Percentiles rank a stretch among this genome's conserved stretches.
These are phyloP conservation scores for Anacardium occidentale DNA, from an alignment of 345 rosid genomes.

Conservation along the genomic window DNA sequence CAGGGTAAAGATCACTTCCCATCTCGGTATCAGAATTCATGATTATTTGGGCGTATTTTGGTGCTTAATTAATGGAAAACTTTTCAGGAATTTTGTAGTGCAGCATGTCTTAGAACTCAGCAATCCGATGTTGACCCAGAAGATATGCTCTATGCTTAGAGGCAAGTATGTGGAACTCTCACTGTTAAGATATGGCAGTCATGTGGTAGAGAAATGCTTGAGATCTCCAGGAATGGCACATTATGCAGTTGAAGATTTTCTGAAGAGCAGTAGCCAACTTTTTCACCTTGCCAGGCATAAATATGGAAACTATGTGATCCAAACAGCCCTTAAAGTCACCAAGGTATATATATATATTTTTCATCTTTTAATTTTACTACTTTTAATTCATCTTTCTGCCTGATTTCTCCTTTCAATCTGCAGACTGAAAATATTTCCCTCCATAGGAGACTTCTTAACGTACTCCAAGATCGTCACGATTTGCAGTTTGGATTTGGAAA, in stretches of 20 bases:
- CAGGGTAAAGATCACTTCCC: neutral
- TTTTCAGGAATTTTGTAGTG: constrained; percentile 16
- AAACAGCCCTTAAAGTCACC: constrained; percentile 6
- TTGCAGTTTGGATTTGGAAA: neutral
- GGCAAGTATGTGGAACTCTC: constrained; percentile 13
- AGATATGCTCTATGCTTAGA: constrained; percentile 8
- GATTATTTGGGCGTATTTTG: neutral
- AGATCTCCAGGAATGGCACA: neutral
- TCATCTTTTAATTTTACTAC: neutral
- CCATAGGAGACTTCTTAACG: neutral
- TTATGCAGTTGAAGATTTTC: constrained; percentile 14
- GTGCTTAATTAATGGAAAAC: neutral
- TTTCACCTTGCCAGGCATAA: constrained; percentile 9
- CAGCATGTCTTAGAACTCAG: constrained; percentile 11
- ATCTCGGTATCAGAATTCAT: neutral
- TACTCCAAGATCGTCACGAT: neutral
- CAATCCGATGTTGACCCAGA: neutral
- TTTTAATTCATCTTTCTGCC: neutral
- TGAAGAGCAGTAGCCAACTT: neutral
- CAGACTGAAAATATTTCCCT: constrained; percentile 1
- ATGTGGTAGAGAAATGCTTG: constrained; percentile 19
- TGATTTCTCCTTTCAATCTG: neutral
- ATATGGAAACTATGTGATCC: constrained; percentile 19
- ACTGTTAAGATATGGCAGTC: constrained; percentile 6
- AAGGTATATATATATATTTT: neutral